Conservation (phyloP, 306 rosid species). For the Ochetophila trinervis region DNA sequence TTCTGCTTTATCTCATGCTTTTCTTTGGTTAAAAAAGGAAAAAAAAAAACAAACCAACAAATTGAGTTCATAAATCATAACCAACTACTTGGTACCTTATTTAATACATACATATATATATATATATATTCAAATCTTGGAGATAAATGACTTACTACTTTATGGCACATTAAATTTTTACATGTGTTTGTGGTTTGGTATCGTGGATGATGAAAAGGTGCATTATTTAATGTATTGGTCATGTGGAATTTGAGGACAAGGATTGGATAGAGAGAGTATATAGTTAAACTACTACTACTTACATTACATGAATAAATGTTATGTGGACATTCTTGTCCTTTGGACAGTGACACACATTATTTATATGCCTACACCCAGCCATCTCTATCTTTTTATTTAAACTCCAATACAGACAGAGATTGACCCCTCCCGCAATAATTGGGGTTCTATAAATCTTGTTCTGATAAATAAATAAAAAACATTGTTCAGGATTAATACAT, state of each 20-base stretch:
- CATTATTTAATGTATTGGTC: slow-evolving; percentile 10
- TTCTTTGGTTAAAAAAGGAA: no score
- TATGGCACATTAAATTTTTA: slow-evolving; percentile 1
- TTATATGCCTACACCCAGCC: no score
- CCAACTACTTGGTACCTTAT: no score
- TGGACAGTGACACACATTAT: slow-evolving; percentile 21
- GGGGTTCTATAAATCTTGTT: background rate
- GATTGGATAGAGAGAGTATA: slow-evolving; percentile 15
- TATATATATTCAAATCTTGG: no score
- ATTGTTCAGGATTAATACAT: no score
- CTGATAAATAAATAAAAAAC: no score
- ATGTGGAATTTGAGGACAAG: slow-evolving; percentile 23
- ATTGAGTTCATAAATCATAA: no score
- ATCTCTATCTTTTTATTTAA: slow-evolving; percentile 5
- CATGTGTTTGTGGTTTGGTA: slow-evolving; percentile 6
- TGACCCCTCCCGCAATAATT: slow-evolving; percentile 3
- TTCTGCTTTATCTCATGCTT: no score
- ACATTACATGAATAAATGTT: slow-evolving; percentile 22
- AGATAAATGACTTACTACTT: background rate
- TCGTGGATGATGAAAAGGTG: background rate
- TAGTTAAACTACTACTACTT: background rate
- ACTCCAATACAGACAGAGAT: slow-evolving; percentile 11
- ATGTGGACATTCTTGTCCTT: slow-evolving; percentile 11
- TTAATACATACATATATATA: no score
- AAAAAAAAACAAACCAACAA: no score